Conservation (phyloP, 2,329 filamentous ascomycete species). For the Claviceps paspali region DNA sequence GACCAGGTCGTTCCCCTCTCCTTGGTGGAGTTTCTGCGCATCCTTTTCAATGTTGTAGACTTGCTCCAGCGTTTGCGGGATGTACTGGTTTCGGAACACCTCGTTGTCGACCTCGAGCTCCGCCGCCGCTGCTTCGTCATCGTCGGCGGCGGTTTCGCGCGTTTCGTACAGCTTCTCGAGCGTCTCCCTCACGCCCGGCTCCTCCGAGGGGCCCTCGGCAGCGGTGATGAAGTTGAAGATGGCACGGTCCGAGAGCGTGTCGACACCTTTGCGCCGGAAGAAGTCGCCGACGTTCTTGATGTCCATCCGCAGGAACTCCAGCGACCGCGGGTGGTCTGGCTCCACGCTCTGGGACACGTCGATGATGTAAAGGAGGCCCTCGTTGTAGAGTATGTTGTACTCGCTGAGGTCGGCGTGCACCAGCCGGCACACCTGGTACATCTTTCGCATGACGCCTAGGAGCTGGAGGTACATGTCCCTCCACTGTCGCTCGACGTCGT, state of each 20-base stretch:
- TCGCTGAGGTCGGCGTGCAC: slow-evolving; percentile 96
- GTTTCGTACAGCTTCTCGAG: slow-evolving; percentile 54
- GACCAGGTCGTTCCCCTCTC: slow-evolving; percentile 61
- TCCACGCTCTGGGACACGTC: slow-evolving; percentile 97
- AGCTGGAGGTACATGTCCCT: slow-evolving; percentile 66
- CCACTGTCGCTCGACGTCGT: slow-evolving; percentile 60
- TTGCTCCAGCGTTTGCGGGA: slow-evolving; percentile 87
- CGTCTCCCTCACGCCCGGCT: slow-evolving; percentile 42
- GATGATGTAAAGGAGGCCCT: slow-evolving; percentile 75
- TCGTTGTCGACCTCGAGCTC: slow-evolving; percentile 68
- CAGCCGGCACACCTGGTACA: slow-evolving; percentile 84
- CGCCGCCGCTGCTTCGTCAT: slow-evolving; percentile 30
- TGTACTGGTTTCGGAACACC: slow-evolving; percentile 92
- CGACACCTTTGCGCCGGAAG: slow-evolving; percentile 73
- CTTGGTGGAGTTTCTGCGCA: slow-evolving; percentile 58
- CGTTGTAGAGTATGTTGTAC: slow-evolving; percentile 91
- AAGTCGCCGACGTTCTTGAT: slow-evolving; percentile 95
- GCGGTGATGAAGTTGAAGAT: slow-evolving; percentile 72
- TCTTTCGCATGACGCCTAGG: slow-evolving; percentile 73
- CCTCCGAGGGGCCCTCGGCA: slow-evolving; percentile 41
- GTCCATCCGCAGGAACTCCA: slow-evolving; percentile 95
- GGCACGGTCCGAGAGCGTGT: slow-evolving; percentile 62
- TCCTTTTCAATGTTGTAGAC: slow-evolving; percentile 95
- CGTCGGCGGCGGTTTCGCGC: slow-evolving; percentile 32
- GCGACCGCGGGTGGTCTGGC: slow-evolving; percentile 80